These are phyloP conservation scores for Dichomitus squalens DNA, from an alignment of 1,284 basidiomycete species.

Conservation along the genomic window DNA sequence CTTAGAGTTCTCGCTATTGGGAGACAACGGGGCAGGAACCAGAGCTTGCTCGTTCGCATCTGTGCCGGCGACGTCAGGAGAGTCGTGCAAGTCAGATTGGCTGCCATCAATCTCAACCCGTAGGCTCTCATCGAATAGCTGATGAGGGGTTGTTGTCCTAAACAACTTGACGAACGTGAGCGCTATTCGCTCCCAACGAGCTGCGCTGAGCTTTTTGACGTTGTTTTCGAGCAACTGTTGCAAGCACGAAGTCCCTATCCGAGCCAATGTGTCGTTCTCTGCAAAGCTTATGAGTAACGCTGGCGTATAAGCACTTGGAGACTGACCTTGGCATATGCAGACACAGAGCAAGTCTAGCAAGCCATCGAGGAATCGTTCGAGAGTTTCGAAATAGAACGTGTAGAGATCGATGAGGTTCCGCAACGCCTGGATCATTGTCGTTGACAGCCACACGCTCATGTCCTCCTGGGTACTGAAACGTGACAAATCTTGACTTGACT, in stretches of 20 bases:
- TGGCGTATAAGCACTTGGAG: not conserved
- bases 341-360: conserved; percentile 92
- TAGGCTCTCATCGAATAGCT: conserved; percentile 91
- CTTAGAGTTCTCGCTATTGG: conserved; percentile 55
- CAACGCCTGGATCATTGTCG: conserved; percentile 98
- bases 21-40: conserved; percentile 79
- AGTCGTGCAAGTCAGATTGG: conserved; percentile 57
- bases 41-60: conserved; percentile 71
- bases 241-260: conserved; percentile 97
- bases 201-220: conserved; percentile 82
- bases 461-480: conserved; percentile 97
- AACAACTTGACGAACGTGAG: conserved; percentile 96
- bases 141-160: conserved; percentile 96
- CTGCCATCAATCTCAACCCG: conserved; percentile 77
- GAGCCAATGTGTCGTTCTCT: conserved; percentile 98
- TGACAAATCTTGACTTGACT: conserved; percentile 87
- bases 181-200: conserved; percentile 91
- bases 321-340: conserved; percentile 95
- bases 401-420: conserved; percentile 96
- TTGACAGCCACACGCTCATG: conserved; percentile 99
- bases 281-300: conserved; percentile 4
- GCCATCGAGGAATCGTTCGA: conserved; percentile 91
- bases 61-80: conserved; percentile 35
- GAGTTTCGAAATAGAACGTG: conserved; percentile 92
- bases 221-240: conserved; percentile 97